Base-by-base conservation (phyloP, 75 land plant species). In the Chamaecyparis obtusa region DNA sequence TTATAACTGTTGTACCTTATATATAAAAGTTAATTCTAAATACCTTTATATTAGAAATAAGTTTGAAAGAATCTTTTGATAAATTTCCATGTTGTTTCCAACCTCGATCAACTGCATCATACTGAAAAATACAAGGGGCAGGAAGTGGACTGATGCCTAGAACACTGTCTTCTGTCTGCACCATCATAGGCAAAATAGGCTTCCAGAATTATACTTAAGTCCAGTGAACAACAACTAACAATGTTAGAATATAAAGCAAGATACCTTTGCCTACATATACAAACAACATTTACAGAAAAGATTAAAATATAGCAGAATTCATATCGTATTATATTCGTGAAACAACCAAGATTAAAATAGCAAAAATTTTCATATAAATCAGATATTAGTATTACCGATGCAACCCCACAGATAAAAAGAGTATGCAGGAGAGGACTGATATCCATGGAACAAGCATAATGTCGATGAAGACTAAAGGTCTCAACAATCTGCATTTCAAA, bases 371-470 rank as follows among this genome's bases (percentile, higher is more conserved):
- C 69, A 64, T 64, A 64, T 64, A 24, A 64, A 64, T 64, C 69
- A 64, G 69, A 64, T 21, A 64, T 64, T 64, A 64, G 24, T 21
- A 64, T 64, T 64, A 64, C 69, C 69, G 69, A 64, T 64, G 69
- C 69, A 64, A 64, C 69, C 69, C 69, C 69, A 21, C 69, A 64
- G 69, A 64, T 64, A 21, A 64, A 64, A 64, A 64, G 69, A 64
- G 69, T 21, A 64, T 64, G 69, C 69, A 24, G 69, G 8, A 21
- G 6, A 64, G 69, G 69, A 64, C 69, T 64, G 24, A 64, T 64
- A 64, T 64, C 69, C 69, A 64, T 64, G 27, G 69, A 64, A 64
- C 69, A 64, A 64, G 69, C 69, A 64, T 64, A 64, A 64, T 64
- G 69, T 64, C 69, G 69, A 64, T 64, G 27, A 24, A 64, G 69